Evolutionary conservation across 331 rosid species (phyloP).

Genomic region (Acacia pycnantha): DNA sequence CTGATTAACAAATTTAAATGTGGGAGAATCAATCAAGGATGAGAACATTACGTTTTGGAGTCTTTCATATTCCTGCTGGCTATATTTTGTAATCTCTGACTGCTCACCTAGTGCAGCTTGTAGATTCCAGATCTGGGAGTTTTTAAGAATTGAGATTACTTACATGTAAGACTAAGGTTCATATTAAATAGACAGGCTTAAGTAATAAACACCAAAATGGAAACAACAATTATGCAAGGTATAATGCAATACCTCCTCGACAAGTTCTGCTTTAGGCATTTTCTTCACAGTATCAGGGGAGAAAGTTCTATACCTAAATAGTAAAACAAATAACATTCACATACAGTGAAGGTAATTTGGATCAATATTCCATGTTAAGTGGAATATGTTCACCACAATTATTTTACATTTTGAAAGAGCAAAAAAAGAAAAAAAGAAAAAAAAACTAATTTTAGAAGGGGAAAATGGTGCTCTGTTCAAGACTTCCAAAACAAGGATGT

Average conservation of each 20-base stretch:
- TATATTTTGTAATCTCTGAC: conserved; percentile 57
- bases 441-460: background rate
- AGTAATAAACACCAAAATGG: conserved; percentile 3
- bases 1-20: background rate
- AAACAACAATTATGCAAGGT: background rate
- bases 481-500: background rate
- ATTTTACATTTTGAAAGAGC: background rate
- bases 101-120: conserved; percentile 72
- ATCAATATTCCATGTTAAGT: background rate
- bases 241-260: conserved; percentile 41
- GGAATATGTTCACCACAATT: background rate
- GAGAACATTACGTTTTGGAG: conserved; percentile 58
- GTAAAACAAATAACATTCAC: background rate
- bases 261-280: conserved; percentile 58
- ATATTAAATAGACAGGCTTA: background rate
- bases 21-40: conserved; percentile 27
- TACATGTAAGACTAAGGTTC: background rate
- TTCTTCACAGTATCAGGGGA: conserved; percentile 52
- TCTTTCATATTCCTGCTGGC: conserved; percentile 63
- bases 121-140: conserved; percentile 61
- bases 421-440: background rate
- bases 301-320: conserved; percentile 50
- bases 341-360: background rate
- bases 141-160: conserved; percentile 9
- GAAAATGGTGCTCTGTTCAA: background rate